Percentiles rank a stretch among this genome's conserved stretches.
Evolutionary conservation across 75 land plant species (phyloP).

Genomic region (Cunninghamia lanceolata): DNA sequence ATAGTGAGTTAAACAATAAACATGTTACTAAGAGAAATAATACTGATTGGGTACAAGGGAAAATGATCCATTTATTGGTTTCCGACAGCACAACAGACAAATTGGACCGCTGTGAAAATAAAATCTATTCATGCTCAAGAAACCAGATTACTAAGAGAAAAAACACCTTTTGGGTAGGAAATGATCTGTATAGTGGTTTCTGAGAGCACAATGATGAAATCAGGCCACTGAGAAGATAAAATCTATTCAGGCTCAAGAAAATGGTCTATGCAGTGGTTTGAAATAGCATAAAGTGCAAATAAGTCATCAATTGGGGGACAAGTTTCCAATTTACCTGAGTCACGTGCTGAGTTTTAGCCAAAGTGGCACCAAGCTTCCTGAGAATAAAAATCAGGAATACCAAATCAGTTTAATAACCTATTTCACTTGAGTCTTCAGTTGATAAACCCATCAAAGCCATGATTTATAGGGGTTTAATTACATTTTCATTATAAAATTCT

Average conservation of each 20-base stretch:
- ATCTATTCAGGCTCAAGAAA: background rate
- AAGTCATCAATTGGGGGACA: background rate
- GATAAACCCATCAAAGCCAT: background rate
- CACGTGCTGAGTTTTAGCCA: background rate
- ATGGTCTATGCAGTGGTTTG: background rate
- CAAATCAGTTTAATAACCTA: background rate
- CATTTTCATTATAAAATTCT: background rate
- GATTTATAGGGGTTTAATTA: background rate
- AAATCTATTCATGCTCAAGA: background rate
- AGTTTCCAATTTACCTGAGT: background rate
- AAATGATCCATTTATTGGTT: background rate
- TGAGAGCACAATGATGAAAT: background rate
- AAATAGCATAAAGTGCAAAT: background rate
- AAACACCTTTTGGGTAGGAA: too few relatives aligned
- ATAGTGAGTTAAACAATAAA: background rate
- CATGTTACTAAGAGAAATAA: background rate
- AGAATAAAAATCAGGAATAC: background rate
- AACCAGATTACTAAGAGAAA: background rate
- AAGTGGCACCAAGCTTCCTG: background rate
- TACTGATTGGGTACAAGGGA: background rate
- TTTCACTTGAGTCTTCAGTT: background rate
- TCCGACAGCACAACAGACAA: background rate
- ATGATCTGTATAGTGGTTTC: background rate
- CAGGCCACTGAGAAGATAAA: background rate
- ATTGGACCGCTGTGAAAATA: background rate